phyloP scores from a whole-genome alignment of 192 early-diverging fungal species.

The Linnemannia zychae region DNA sequence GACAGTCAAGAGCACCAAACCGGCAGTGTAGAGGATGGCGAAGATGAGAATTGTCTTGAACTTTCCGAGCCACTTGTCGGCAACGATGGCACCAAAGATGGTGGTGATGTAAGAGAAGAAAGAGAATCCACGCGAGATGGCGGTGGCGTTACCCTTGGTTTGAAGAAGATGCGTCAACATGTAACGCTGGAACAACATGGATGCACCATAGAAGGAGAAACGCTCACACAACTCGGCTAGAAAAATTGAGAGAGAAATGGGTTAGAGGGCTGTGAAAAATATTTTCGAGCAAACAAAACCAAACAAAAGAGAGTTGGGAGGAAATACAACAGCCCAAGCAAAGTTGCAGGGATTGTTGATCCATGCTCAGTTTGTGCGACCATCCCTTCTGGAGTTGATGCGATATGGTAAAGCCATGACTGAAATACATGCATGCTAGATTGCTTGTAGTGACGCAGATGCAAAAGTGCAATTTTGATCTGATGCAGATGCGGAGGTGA shows the following conservation, averaged over 20 bases:
- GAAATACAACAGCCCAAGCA: no score
- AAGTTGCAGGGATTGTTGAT: no score
- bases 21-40: conserved; percentile 67
- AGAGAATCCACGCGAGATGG: conserved; percentile 72
- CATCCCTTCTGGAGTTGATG: no score
- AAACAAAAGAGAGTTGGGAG: background rate
- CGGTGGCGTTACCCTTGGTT: conserved; percentile 62
- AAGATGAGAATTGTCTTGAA: conserved; percentile 76
- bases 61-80: conserved; percentile 75
- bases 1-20: conserved; percentile 65
- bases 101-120: conserved; percentile 76
- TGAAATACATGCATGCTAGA: no score
- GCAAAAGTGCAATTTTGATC: background rate
- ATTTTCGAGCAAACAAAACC: background rate
- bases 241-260: conserved; percentile 44
- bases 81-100: conserved; percentile 71
- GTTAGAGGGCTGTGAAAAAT: background rate
- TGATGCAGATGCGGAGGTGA: conserved; percentile 29
- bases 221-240: conserved; percentile 74
- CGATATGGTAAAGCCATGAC: no score
- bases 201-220: conserved; percentile 76
- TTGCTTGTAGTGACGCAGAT: no score
- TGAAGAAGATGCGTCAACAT: conserved; percentile 65
- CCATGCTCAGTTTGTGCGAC: no score
- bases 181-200: conserved; percentile 73